phyloP scores from a whole-genome alignment of 768 basidiomycete species.

The Russula emetica region DNA sequence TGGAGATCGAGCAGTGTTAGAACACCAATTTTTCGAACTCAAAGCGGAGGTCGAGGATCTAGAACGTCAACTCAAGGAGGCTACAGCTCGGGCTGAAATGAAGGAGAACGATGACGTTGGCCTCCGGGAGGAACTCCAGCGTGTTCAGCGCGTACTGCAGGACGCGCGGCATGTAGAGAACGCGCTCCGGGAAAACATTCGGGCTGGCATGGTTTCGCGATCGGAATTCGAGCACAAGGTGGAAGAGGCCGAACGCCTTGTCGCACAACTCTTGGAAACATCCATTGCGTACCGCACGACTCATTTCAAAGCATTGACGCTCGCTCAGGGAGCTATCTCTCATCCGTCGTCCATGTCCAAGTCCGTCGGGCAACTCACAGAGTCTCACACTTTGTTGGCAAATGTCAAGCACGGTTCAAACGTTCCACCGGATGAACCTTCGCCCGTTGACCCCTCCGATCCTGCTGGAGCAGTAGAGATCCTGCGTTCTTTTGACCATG shows the following conservation, averaged over 20 bases:
- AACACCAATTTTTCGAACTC: constrained; percentile 78
- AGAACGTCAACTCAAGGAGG: constrained; percentile 59
- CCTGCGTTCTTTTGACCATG: constrained; percentile 74
- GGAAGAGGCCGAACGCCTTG: constrained; percentile 61
- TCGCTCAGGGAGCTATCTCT: constrained; percentile 53
- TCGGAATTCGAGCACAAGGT: constrained; percentile 62
- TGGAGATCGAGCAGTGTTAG: constrained; percentile 87
- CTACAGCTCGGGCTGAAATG: constrained; percentile 56
- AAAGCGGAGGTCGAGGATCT: constrained; percentile 57
- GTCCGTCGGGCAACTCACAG: constrained; percentile 42
- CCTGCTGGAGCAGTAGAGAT: constrained; percentile 63
- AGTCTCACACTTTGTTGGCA: constrained; percentile 32
- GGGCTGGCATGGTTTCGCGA: constrained; percentile 62
- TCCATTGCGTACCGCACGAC: constrained; percentile 74
- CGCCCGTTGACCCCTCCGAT: constrained; percentile 75
- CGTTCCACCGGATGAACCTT: constrained; percentile 53
- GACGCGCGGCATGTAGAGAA: constrained; percentile 65
- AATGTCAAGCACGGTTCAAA: constrained; percentile 49
- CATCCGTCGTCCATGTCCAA: constrained; percentile 45
- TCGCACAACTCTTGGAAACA: constrained; percentile 79
- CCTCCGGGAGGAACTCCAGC: constrained; percentile 67
- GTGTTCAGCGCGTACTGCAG: constrained; percentile 63
- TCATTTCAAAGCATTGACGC: constrained; percentile 65
- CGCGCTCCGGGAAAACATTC: constrained; percentile 68
- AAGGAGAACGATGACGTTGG: constrained; percentile 63